Evolutionary conservation across 2,329 filamentous ascomycete genomes (phyloP).

Genomic region (Fusarium lateritium): DNA sequence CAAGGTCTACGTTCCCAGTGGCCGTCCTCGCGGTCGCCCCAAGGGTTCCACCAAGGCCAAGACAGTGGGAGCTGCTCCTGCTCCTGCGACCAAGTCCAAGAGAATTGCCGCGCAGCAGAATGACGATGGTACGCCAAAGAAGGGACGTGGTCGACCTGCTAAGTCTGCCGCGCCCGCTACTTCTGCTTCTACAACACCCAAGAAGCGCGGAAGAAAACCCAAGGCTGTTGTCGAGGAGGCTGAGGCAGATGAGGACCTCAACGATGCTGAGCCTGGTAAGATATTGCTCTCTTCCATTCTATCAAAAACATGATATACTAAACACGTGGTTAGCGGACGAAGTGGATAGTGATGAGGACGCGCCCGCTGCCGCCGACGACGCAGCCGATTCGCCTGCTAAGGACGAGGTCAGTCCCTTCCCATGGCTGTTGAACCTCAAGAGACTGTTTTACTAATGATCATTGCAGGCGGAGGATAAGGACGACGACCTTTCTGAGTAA

Average conservation of each 20-base stretch:
- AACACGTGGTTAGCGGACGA: constrained; percentile 30
- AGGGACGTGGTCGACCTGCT: constrained; percentile 50
- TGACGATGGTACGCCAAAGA: constrained; percentile 30
- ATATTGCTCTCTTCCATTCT: neutral
- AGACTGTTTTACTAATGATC: constrained; percentile 50
- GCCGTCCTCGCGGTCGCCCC: constrained; percentile 65
- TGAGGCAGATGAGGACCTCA: constrained; percentile 27
- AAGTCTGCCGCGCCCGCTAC: constrained; percentile 43
- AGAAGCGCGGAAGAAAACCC: constrained; percentile 49
- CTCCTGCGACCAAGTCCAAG: constrained; percentile 9
- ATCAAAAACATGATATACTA: constrained; percentile 6
- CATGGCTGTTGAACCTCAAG: constrained; percentile 42
- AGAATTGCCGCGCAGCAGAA: constrained; percentile 8
- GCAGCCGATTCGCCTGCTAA: constrained; percentile 30
- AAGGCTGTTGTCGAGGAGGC: constrained; percentile 47
- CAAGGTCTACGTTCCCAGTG: constrained; percentile 56
- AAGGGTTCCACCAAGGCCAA: constrained; percentile 56
- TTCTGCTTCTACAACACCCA: constrained; percentile 34
- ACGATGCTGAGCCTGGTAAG: constrained; percentile 13
- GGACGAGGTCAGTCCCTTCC: constrained; percentile 50
- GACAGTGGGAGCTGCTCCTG: constrained; percentile 19
- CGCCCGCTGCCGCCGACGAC: constrained; percentile 8
- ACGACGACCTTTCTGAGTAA: constrained; percentile 42
- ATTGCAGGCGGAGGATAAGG: constrained; percentile 41
- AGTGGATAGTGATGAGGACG: constrained; percentile 27